phyloP scores from a whole-genome alignment of 1,284 basidiomycete genomes.

The Butyriboletus appendiculatus region DNA sequence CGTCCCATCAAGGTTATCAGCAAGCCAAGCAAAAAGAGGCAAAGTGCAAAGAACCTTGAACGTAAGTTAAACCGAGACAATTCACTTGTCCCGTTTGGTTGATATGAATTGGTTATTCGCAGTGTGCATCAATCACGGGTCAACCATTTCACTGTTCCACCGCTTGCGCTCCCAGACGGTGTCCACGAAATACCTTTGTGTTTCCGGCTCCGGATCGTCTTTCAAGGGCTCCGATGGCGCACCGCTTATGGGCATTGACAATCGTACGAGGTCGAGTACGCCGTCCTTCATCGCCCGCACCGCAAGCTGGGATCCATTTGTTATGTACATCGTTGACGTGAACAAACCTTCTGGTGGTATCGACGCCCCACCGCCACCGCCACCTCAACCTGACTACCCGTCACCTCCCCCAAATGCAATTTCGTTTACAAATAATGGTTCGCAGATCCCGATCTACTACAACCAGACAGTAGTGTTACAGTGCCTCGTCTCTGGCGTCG shows the following conservation, averaged over 20 bases:
- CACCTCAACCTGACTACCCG: constrained; percentile 83
- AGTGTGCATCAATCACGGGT: constrained; percentile 96
- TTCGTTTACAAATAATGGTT: constrained; percentile 75
- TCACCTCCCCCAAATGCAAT: constrained; percentile 89
- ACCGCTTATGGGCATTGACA: constrained; percentile 79
- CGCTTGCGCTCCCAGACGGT: constrained; percentile 91
- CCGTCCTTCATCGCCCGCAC: constrained; percentile 86
- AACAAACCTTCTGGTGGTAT: constrained; percentile 76
- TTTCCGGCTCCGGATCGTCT: constrained; percentile 86
- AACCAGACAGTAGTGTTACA: constrained; percentile 96
- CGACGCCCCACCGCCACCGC: constrained; percentile 73
- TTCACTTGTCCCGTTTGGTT: constrained; percentile 19
- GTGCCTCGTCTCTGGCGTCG: constrained; percentile 90
- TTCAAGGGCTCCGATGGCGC: constrained; percentile 91
- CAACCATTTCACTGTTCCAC: constrained; percentile 94
- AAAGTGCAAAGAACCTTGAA: constrained; percentile 91
- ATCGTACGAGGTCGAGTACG: constrained; percentile 66
- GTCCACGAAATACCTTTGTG: constrained; percentile 95
- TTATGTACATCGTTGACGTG: constrained; percentile 93
- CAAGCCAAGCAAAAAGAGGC: constrained; percentile 95
- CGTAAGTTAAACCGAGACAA: constrained; percentile 54
- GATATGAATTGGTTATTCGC: constrained; percentile 17
- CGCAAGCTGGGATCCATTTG: constrained; percentile 90
- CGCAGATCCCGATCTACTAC: constrained; percentile 87
- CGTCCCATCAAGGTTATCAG: constrained; percentile 96